These are phyloP conservation scores for Pestalotiopsis sp. DNA, from an alignment of 2,329 filamentous ascomycete species.

Conservation along the genomic window DNA sequence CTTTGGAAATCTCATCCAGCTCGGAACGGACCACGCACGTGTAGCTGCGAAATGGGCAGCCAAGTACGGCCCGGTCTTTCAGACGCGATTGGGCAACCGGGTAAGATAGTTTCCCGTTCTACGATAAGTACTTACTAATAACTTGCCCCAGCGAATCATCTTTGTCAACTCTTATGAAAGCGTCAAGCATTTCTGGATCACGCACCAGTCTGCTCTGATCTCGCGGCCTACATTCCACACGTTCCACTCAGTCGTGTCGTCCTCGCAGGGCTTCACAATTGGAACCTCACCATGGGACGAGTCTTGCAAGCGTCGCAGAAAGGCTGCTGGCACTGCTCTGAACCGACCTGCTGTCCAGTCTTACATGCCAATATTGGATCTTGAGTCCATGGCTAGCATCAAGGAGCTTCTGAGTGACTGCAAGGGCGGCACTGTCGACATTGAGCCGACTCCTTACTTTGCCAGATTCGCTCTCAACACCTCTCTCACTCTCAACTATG, in stretches of 20 bases:
- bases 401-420: constrained; percentile 63
- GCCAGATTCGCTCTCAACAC: constrained; percentile 66
- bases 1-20: constrained; percentile 8
- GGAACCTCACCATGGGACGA: constrained; percentile 70
- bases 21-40: constrained; percentile 9
- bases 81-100: constrained; percentile 8
- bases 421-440: constrained; percentile 50
- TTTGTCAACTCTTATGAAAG: constrained; percentile 54
- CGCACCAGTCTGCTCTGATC: constrained; percentile 55
- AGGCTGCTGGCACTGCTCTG: constrained; percentile 66
- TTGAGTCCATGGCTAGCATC: constrained; percentile 65
- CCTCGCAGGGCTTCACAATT: constrained; percentile 69
- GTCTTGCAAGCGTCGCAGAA: constrained; percentile 63
- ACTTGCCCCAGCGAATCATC: not conserved
- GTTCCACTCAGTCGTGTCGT: constrained; percentile 63
- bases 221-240: constrained; percentile 61
- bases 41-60: constrained; percentile 6
- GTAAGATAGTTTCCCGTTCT: not conserved
- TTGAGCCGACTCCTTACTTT: constrained; percentile 71
- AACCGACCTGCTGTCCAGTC: constrained; percentile 66
- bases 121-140: not conserved
- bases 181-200: constrained; percentile 52
- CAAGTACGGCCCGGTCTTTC: constrained; percentile 11
- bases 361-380: constrained; percentile 63
- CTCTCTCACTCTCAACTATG: constrained; percentile 68